These are phyloP conservation scores for Discostella pseudostelligera DNA, from an alignment of 108 stramenopile genomes.

Conservation along the genomic window DNA sequence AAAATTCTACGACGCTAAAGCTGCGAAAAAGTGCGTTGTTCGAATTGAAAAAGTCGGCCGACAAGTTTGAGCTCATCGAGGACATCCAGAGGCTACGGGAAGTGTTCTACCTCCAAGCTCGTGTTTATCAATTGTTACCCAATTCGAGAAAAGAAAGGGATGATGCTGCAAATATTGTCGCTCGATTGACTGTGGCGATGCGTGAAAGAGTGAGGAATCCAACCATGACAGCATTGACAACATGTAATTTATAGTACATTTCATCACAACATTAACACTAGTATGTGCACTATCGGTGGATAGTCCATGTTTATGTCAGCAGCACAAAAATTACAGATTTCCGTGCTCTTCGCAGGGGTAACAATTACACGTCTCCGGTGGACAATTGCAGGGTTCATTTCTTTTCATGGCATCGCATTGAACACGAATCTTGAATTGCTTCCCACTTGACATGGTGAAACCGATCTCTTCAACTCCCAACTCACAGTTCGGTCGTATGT, in stretches of 20 bases:
- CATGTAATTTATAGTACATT: not conserved
- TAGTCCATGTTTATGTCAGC: too few relatives aligned
- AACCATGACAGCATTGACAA: conserved; percentile 4
- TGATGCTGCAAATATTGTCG: conserved; percentile 32
- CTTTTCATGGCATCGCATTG: conserved; percentile 39
- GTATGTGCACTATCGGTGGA: too few relatives aligned
- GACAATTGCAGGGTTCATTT: conserved; percentile 42
- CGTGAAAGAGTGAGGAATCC: not conserved
- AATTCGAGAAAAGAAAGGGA: conserved; percentile 22
- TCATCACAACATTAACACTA: too few relatives aligned
- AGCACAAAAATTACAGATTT: too few relatives aligned
- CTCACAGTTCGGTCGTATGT: conserved; percentile 34
- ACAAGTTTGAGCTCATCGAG: conserved; percentile 55
- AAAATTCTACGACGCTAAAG: conserved; percentile 8
- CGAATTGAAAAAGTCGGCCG: conserved; percentile 29
- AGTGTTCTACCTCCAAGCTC: conserved; percentile 68
- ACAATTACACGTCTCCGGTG: conserved; percentile 48
- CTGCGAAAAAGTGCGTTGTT: conserved; percentile 31
- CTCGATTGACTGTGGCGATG: conserved; percentile 4
- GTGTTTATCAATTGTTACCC: conserved; percentile 40
- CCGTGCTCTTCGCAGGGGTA: conserved; percentile 44
- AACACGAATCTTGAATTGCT: conserved; percentile 25
- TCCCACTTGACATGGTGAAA: conserved; percentile 12
- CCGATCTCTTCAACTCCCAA: conserved; percentile 49
- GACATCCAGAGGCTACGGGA: conserved; percentile 56